Base-by-base conservation (phyloP, 78 protist genomes). In the Dictyostelium purpureum region DNA sequence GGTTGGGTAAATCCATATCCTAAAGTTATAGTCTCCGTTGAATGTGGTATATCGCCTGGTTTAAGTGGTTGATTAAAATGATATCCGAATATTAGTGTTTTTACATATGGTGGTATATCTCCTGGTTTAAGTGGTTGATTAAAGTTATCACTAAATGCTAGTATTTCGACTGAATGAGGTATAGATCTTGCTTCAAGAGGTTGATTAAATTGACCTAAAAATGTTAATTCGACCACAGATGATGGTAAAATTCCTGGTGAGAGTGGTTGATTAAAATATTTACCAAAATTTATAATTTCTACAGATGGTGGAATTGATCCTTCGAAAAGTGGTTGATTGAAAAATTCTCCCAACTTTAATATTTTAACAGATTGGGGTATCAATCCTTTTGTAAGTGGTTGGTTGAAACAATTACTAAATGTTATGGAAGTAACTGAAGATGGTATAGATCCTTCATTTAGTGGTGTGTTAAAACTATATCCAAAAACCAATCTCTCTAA, bases 21-120 rank as follows among this genome's bases (percentile, higher is more conserved):
- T 21, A 74, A 74, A 14, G 33, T 70, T 43, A 70, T 19, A 24
- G 16, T 16, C 11, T 10, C 33, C 0, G 38, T n/a, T 11, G 77
- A 70, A 33, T 74, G 71, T 43, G 80, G 47, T 26, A 45, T 43
- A 10, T 26, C 24, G 19, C 56, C 61, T 47, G 80, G 40, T 6
- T 51, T 45, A 19, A 74, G n/a, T 7, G 80, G 80, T 74, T 74
- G 80, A 28, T 74, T 74, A 26, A 74, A 47, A n/a, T n/a, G n/a
- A n/a, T n/a, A n/a, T n/a, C n/a, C n/a, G n/a, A n/a, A n/a, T n/a
- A n/a, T n/a, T n/a, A n/a, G n/a, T n/a, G n/a, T n/a, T n/a, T n/a
- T n/a, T n/a, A n/a, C n/a, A n/a, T n/a, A n/a, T n/a, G n/a, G n/a
- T n/a, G n/a, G n/a, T n/a, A n/a, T n/a, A n/a, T n/a, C n/a, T n/a